phyloP scores from a whole-genome alignment of 2,329 filamentous ascomycete species.

The Colletotrichum gloeosporioides region DNA sequence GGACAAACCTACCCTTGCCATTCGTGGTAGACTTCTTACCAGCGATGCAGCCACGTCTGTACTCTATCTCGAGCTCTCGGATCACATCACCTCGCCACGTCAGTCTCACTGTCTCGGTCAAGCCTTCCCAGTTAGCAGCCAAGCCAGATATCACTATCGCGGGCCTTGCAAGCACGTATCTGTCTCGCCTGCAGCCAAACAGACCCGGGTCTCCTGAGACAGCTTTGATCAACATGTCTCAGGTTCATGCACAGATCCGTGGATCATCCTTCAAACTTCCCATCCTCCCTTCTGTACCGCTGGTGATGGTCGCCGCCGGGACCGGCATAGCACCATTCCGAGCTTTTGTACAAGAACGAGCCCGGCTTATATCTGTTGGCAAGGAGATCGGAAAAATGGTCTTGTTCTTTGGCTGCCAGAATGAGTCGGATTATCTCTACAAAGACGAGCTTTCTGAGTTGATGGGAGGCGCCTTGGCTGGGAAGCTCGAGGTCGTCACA shows the following conservation, averaged over 20 bases:
- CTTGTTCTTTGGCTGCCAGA: background rate
- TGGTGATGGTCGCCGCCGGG: constrained; percentile 58
- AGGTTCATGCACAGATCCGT: background rate
- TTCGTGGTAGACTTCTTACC: background rate
- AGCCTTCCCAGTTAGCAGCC: background rate
- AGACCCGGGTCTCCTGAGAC: background rate
- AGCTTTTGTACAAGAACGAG: constrained; percentile 23
- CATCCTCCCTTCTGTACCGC: constrained; percentile 41
- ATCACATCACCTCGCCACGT: background rate
- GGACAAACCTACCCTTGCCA: background rate
- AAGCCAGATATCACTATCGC: background rate
- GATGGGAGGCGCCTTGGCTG: background rate
- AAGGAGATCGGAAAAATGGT: background rate
- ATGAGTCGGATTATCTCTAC: background rate
- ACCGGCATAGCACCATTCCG: constrained; percentile 52
- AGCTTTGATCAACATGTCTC: background rate
- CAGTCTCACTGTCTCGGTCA: background rate
- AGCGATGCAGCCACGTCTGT: background rate
- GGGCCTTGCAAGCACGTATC: background rate
- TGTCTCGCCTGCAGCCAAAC: background rate
- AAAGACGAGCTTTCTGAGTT: background rate
- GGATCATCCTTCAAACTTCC: constrained; percentile 51
- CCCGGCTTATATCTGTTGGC: background rate
- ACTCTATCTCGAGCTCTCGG: background rate
- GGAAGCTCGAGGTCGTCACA: background rate